Percentiles rank a stretch among this genome's conserved stretches.
Conservation (phyloP, 805 yeast genomes). For the Lipomyces oligophaga region DNA sequence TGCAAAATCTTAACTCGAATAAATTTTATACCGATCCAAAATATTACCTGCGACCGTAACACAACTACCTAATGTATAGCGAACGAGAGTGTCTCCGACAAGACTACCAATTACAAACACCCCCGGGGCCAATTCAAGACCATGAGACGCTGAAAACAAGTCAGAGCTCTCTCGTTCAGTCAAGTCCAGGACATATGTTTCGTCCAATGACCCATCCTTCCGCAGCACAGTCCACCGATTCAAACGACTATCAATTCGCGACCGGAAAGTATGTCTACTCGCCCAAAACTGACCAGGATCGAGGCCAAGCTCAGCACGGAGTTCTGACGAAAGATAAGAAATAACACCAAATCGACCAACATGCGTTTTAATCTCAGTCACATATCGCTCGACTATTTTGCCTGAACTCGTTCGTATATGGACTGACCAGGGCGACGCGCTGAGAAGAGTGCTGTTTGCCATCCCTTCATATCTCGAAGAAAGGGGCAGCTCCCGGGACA, state of each 20-base stretch:
- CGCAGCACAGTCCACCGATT: conserved; percentile 12
- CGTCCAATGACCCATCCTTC: background rate
- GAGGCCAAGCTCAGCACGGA: conserved; percentile 26
- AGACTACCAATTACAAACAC: conserved; percentile 35
- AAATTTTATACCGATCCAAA: conserved; percentile 3
- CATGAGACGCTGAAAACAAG: conserved; percentile 21
- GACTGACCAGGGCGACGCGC: conserved; percentile 1
- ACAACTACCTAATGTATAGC: conserved; percentile 35
- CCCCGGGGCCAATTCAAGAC: conserved; percentile 25
- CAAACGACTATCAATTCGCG: conserved; percentile 10
- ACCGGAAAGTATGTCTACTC: conserved; percentile 10
- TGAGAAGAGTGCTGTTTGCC: conserved; percentile 16
- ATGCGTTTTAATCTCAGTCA: conserved; percentile 28
- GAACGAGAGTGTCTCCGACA: conserved; percentile 36
- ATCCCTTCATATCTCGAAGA: conserved; percentile 22
- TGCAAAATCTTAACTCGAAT: background rate
- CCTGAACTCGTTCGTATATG: conserved; percentile 4
- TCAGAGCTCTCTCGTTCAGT: too few species aligned
- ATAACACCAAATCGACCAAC: conserved; percentile 36
- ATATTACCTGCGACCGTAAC: conserved; percentile 31
- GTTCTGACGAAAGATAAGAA: conserved; percentile 27
- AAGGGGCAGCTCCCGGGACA: background rate
- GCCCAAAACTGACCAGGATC: conserved; percentile 23
- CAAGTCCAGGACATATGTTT: conserved; percentile 8
- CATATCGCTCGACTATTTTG: conserved; percentile 4